Conservation (phyloP, 2,329 filamentous ascomycete species). For the Emmonsia crescens region DNA sequence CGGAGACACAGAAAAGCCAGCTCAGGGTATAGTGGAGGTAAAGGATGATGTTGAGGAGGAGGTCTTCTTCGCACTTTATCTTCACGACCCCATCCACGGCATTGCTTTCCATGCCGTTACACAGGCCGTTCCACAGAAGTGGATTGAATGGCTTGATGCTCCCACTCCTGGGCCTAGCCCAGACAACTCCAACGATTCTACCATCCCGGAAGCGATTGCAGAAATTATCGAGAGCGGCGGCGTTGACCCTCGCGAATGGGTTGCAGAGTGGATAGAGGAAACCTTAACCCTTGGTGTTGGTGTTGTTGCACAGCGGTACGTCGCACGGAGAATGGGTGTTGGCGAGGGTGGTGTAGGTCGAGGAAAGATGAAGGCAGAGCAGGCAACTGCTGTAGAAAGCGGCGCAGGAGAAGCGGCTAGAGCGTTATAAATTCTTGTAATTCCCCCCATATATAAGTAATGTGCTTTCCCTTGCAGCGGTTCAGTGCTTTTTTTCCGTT, state of each 20-base stretch:
- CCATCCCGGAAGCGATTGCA: slow-evolving; percentile 64
- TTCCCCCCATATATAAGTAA: background rate
- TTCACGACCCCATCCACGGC: slow-evolving; percentile 76
- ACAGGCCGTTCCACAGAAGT: slow-evolving; percentile 71
- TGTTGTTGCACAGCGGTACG: slow-evolving; percentile 86
- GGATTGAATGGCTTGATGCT: slow-evolving; percentile 86
- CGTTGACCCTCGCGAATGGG: slow-evolving; percentile 93
- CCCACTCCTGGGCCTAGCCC: slow-evolving; percentile 33
- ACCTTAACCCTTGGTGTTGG: slow-evolving; percentile 65
- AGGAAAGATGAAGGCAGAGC: slow-evolving; percentile 42
- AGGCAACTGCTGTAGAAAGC: slow-evolving; percentile 46
- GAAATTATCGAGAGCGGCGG: slow-evolving; percentile 65
- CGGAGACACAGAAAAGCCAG: slow-evolving; percentile 15
- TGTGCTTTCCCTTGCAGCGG: background rate
- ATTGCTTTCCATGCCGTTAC: slow-evolving; percentile 78
- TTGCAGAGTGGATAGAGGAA: slow-evolving; percentile 95
- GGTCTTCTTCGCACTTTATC: slow-evolving; percentile 67
- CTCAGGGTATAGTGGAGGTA: slow-evolving; percentile 26
- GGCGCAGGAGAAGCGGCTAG: slow-evolving; percentile 52
- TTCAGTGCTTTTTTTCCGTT: background rate
- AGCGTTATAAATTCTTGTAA: slow-evolving; percentile 29
- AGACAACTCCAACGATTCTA: slow-evolving; percentile 27
- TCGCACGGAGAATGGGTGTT: slow-evolving; percentile 90
- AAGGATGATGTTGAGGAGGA: slow-evolving; percentile 42
- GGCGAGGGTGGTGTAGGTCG: slow-evolving; percentile 62